Conservation (phyloP, 1,284 basidiomycete genomes). For the Amylostereum areolatum region DNA sequence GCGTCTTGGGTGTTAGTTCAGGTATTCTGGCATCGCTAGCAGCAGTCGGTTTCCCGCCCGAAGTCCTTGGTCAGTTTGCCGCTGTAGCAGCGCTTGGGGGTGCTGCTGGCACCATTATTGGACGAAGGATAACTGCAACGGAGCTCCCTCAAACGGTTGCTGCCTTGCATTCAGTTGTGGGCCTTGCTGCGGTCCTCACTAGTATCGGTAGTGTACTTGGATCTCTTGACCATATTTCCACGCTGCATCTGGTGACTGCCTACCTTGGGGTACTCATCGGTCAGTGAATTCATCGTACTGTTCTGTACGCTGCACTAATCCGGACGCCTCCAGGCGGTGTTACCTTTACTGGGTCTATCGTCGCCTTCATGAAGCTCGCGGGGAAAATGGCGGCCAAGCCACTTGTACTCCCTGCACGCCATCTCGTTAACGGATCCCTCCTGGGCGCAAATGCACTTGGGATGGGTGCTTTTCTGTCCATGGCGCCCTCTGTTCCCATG, state of each 20-base stretch:
- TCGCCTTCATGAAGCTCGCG: slow-evolving; percentile 84
- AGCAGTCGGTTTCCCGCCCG: slow-evolving; percentile 75
- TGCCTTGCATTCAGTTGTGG: slow-evolving; percentile 75
- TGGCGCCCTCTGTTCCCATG: slow-evolving; percentile 62
- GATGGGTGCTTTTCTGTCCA: slow-evolving; percentile 70
- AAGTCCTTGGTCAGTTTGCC: slow-evolving; percentile 73
- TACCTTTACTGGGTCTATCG: slow-evolving; percentile 79
- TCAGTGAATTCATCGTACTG: slow-evolving; percentile 20
- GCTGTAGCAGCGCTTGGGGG: slow-evolving; percentile 68
- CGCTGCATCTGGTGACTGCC: slow-evolving; percentile 73
- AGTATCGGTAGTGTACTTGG: slow-evolving; percentile 74
- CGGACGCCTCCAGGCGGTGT: slow-evolving; percentile 44
- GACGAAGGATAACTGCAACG: slow-evolving; percentile 76
- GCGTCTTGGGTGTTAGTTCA: slow-evolving; percentile 75
- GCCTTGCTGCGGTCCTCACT: slow-evolving; percentile 80
- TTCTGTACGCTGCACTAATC: background rate
- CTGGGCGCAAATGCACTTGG: slow-evolving; percentile 63
- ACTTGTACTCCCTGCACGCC: slow-evolving; percentile 65
- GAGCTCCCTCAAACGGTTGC: slow-evolving; percentile 80
- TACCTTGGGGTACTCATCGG: slow-evolving; percentile 83
- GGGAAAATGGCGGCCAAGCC: slow-evolving; percentile 73
- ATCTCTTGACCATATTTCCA: slow-evolving; percentile 57
- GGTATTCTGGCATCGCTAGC: slow-evolving; percentile 75
- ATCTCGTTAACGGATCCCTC: slow-evolving; percentile 65
- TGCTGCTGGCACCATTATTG: slow-evolving; percentile 61